Conservation (phyloP, 108 stramenopile genomes). For the Skeletonema costatum region DNA sequence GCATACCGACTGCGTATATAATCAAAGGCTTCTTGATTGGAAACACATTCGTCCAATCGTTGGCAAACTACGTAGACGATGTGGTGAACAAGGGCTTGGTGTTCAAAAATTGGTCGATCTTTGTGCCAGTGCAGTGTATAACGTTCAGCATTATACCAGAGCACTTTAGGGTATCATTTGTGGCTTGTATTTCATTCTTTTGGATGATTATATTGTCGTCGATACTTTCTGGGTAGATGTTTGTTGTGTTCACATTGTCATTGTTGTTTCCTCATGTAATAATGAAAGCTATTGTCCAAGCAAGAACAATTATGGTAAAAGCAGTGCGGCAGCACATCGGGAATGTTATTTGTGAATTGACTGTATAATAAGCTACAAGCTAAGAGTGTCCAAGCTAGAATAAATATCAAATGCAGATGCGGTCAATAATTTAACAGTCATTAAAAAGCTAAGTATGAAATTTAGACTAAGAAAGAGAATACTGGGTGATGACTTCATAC, state of each 20-base stretch:
- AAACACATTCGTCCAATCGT: constrained; percentile 5
- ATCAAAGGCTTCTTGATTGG: constrained; percentile 30
- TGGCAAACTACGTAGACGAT: constrained; percentile 28
- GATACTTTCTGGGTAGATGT: constrained; percentile 2
- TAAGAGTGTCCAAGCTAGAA: neutral
- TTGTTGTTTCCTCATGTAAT: neutral
- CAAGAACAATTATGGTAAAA: neutral
- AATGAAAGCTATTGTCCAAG: neutral
- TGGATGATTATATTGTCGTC: constrained; percentile 36
- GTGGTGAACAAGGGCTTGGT: constrained; percentile 23
- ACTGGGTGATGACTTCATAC: neutral
- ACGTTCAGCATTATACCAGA: constrained; percentile 38
- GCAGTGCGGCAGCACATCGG: too few species aligned
- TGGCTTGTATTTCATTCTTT: constrained; percentile 40
- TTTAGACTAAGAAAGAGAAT: constrained; percentile 5
- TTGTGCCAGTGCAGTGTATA: constrained; percentile 29
- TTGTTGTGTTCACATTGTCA: neutral
- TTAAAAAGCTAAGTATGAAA: constrained; percentile 3
- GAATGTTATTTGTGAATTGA: neutral
- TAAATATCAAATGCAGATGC: neutral
- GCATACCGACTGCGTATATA: constrained; percentile 56
- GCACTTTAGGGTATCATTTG: constrained; percentile 44
- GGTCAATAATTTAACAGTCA: neutral
- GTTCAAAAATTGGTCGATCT: constrained; percentile 42
- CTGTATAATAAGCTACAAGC: neutral